These are phyloP conservation scores for Aspergillus ruber DNA, from an alignment of 2,329 filamentous ascomycete genomes.

Conservation along the genomic window DNA sequence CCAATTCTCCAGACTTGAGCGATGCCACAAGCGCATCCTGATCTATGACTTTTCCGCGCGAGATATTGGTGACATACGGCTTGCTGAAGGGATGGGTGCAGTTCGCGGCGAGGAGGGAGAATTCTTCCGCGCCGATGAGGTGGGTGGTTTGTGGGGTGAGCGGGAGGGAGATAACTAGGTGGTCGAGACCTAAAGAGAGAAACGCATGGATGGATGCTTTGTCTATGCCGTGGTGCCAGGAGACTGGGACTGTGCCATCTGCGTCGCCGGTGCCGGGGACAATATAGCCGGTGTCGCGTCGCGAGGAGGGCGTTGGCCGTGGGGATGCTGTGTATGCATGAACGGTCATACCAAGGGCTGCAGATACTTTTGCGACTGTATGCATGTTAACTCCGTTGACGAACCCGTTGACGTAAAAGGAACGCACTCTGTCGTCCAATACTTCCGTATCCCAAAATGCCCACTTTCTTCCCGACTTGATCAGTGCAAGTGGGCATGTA, in stretches of 20 bases:
- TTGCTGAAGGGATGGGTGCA: slow-evolving; percentile 25
- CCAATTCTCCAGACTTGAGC: slow-evolving; percentile 48
- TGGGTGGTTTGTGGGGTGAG: slow-evolving; percentile 51
- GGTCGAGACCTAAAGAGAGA: slow-evolving; percentile 50
- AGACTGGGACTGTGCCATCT: slow-evolving; percentile 48
- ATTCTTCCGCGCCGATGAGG: slow-evolving; percentile 50
- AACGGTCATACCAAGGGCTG: slow-evolving; percentile 63
- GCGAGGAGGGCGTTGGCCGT: slow-evolving; percentile 59
- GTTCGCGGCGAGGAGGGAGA: slow-evolving; percentile 44
- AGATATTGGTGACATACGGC: slow-evolving; percentile 66
- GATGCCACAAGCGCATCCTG: slow-evolving; percentile 58
- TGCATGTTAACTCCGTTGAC: background rate
- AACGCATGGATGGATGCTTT: slow-evolving; percentile 49
- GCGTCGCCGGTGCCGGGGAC: slow-evolving; percentile 60
- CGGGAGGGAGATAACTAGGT: slow-evolving; percentile 52
- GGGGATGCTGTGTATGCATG: slow-evolving; percentile 69
- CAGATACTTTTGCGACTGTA: slow-evolving; percentile 50
- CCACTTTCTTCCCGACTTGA: slow-evolving; percentile 52
- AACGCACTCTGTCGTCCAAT: slow-evolving; percentile 54
- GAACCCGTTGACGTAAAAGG: too few relatives aligned
- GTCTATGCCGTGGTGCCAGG: slow-evolving; percentile 53
- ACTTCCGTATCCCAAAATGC: slow-evolving; percentile 57
- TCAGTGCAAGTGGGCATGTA: slow-evolving; percentile 38
- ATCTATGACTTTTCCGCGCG: slow-evolving; percentile 58
- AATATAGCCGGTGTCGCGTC: slow-evolving; percentile 59